Evolutionary conservation across 768 basidiomycete species (phyloP).

Genomic region (Kwoniella sp.): DNA sequence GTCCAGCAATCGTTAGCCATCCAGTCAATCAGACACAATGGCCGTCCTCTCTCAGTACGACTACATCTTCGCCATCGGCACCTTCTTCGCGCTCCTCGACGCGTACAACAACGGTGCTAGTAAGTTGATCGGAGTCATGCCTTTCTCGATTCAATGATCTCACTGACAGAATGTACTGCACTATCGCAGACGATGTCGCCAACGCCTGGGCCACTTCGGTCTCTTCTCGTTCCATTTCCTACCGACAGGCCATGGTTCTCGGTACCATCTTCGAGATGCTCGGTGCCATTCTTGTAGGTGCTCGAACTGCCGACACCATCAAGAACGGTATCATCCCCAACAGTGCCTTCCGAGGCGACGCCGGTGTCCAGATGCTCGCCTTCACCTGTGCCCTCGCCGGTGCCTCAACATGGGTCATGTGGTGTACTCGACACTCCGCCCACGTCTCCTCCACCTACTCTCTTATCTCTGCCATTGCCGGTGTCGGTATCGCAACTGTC

Average conservation of each 20-base stretch:
- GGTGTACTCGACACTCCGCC: constrained; percentile 56
- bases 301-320: constrained; percentile 56
- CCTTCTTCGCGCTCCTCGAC: constrained; percentile 39
- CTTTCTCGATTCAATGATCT: not conserved
- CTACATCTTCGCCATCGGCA: constrained; percentile 42
- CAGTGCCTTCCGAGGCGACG: constrained; percentile 55
- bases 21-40: constrained; percentile 20
- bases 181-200: constrained; percentile 34
- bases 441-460: constrained; percentile 61
- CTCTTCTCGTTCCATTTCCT: constrained; percentile 39
- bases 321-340: constrained; percentile 59
- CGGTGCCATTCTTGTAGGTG: constrained; percentile 36
- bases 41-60: constrained; percentile 32
- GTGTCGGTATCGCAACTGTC: constrained; percentile 58
- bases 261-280: constrained; percentile 40
- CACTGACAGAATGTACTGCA: not conserved
- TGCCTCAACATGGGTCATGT: constrained; percentile 55
- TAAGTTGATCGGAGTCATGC: not conserved
- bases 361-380: constrained; percentile 58
- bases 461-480: constrained; percentile 58
- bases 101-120: constrained; percentile 45
- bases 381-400: constrained; percentile 57
- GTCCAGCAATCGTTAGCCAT: not conserved
- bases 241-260: constrained; percentile 40
- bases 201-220: constrained; percentile 40